Percentiles rank a stretch among this genome's conserved stretches.
phyloP scores from a whole-genome alignment of 106 monocot genomes.

The Dendrobium huoshanense region DNA sequence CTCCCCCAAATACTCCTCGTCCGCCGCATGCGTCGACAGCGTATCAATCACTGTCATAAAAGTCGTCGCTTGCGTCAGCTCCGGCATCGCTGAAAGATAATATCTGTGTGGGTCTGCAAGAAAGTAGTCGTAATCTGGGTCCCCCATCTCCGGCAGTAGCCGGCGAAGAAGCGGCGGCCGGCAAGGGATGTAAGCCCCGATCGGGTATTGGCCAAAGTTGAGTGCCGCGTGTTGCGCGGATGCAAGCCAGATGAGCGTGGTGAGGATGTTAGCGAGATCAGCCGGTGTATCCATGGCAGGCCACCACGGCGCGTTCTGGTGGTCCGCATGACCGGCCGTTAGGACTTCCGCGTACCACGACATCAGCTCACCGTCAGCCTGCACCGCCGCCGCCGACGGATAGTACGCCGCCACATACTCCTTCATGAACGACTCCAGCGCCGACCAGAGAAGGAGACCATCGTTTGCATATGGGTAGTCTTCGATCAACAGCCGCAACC shows the following conservation, averaged over 20 bases:
- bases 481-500: conserved; percentile 49
- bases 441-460: conserved; percentile 90
- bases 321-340: conserved; percentile 73
- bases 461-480: conserved; percentile 98
- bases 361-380: conserved; percentile 67
- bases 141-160: conserved; percentile 53
- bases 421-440: conserved; percentile 43
- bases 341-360: conserved; percentile 75
- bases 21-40: conserved; percentile 83
- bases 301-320: conserved; percentile 61
- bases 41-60: conserved; percentile 98
- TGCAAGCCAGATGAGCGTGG: conserved; percentile 79
- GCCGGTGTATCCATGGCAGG: conserved; percentile 42
- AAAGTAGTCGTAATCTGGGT: conserved; percentile 69
- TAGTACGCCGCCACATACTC: conserved; percentile 58
- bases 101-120: conserved; percentile 55
- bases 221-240: conserved; percentile 96
- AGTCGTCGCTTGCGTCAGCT: conserved; percentile 57
- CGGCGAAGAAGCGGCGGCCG: conserved; percentile 90
- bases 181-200: conserved; percentile 95
- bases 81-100: conserved; percentile 68
- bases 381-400: conserved; percentile 20
- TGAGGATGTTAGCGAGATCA: conserved; percentile 50
- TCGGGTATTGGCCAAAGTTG: conserved; percentile 93
- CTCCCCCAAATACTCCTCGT: conserved; percentile 97